Base-by-base conservation (phyloP, 2,329 filamentous ascomycete genomes). In the Aspergillus brasiliensis region DNA sequence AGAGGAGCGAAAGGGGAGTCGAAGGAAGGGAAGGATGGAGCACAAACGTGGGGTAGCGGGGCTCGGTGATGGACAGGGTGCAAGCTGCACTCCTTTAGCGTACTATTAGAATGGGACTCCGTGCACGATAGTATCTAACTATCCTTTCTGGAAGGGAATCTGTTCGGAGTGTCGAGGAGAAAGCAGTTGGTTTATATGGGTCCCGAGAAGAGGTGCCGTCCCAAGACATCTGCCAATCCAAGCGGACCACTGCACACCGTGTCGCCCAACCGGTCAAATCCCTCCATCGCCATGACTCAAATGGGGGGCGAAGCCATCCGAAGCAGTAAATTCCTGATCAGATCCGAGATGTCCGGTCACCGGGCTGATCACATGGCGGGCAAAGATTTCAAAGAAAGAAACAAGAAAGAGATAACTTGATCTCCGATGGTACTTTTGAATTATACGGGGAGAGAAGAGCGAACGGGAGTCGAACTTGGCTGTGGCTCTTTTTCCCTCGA, bases 1-100 rank as follows among this genome's bases (percentile, higher is more conserved):
- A 19, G 28, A 27, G 17, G 44, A 53, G 15, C 11, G 31, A 19
- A 65, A 63, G 61, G 67, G 62, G 68, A 70, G 70, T 69, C 62
- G 63, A 63, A 58, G 59, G 59, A 57, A 61, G 64, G 63, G 15
- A 60, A 34, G 19, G 23, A 38, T 37, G 40, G 48, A 49, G 51
- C 58, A 58, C 31, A 55, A 23, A 61, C 17, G 60, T 57, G 37
- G 34, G 51, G 44, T 47, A 51, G 25, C 54, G 42, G 55, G 21
- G 47, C 23, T 49, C 25, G 37, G 40, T 21, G 40, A 44, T 44
- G 51, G 64, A 60, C 54, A 65, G 60, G 62, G 53, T 61, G 56
- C 42, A 51, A 28, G 42, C 21, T 10, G 48, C 25, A 27, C 6
- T 25, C 44, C 44, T 48, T 48, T 44, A 44, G 40, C 40, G 40